phyloP scores from a whole-genome alignment of 2,329 filamentous ascomycete species.

The Xylaria polymorpha region DNA sequence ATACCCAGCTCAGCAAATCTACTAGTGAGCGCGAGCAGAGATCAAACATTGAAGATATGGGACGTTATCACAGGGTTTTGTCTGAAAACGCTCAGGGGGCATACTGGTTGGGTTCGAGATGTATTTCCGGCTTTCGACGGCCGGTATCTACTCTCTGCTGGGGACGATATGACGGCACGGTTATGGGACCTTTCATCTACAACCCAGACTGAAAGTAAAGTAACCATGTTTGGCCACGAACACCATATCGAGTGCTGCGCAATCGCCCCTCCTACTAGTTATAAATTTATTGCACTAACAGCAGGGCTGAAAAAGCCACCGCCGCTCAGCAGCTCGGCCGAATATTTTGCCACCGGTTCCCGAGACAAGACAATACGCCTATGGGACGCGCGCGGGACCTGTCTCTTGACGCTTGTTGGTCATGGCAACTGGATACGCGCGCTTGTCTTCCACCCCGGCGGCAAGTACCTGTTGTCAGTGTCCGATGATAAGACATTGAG shows the following conservation, averaged over 20 bases:
- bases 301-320: slow-evolving; percentile 88
- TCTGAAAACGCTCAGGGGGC: slow-evolving; percentile 85
- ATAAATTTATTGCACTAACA: slow-evolving; percentile 78
- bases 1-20: slow-evolving; percentile 83
- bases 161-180: slow-evolving; percentile 82
- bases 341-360: slow-evolving; percentile 89
- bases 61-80: slow-evolving; percentile 94
- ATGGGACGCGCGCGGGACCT: slow-evolving; percentile 86
- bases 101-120: slow-evolving; percentile 91
- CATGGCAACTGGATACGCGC: slow-evolving; percentile 95
- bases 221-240: slow-evolving; percentile 86
- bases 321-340: slow-evolving; percentile 76
- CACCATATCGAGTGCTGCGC: slow-evolving; percentile 87
- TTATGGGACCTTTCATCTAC: slow-evolving; percentile 86
- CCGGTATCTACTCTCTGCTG: slow-evolving; percentile 82
- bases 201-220: slow-evolving; percentile 73
- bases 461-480: slow-evolving; percentile 87
- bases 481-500: slow-evolving; percentile 91
- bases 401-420: slow-evolving; percentile 84
- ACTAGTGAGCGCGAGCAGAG: slow-evolving; percentile 85
- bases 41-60: slow-evolving; percentile 89
- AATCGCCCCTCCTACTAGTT: slow-evolving; percentile 82
- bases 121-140: slow-evolving; percentile 86
- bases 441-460: slow-evolving; percentile 89
- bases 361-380: slow-evolving; percentile 91